Percentiles rank a stretch among this genome's conserved stretches.
Evolutionary conservation across 371 early-diverging fungal genomes (phyloP).

Genomic region (Capniomyces stellatus): DNA sequence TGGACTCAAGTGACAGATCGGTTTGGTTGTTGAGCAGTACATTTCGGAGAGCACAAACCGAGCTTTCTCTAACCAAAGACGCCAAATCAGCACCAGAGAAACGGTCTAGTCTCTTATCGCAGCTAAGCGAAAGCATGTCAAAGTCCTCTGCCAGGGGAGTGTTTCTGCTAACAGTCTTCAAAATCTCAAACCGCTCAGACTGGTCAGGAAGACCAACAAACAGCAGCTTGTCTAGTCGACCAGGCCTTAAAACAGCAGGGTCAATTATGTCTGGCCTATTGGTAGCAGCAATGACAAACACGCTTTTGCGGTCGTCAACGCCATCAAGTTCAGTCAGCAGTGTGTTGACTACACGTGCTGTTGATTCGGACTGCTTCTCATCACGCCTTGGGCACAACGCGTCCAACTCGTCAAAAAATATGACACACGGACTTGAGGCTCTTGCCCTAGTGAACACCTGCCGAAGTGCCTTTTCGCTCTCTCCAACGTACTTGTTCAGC

Average conservation of each 20-base stretch:
- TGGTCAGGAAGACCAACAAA: conserved; percentile 88
- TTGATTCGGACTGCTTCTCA: conserved; percentile 56
- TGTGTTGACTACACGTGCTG: conserved; percentile 96
- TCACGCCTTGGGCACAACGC: conserved; percentile 63
- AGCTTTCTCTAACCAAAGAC: conserved; percentile 76
- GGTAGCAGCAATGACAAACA: conserved; percentile 98
- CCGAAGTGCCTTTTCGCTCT: conserved; percentile 94
- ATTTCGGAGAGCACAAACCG: conserved; percentile 59
- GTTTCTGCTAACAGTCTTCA: conserved; percentile 58
- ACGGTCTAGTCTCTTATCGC: conserved; percentile 27
- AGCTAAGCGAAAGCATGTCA: conserved; percentile 51
- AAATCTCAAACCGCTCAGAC: conserved; percentile 71
- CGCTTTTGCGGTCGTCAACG: conserved; percentile 70
- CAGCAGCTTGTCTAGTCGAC: conserved; percentile 95
- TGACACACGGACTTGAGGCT: conserved; percentile 87
- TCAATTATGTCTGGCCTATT: conserved; percentile 99
- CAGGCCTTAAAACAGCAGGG: conserved; percentile 95
- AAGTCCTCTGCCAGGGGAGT: conserved; percentile 62
- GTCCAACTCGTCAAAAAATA: conserved; percentile 99
- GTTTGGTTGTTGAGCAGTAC: conserved; percentile 19
- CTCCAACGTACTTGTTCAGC: conserved; percentile 99
- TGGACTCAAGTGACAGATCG: conserved; percentile 1
- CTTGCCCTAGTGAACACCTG: conserved; percentile 95
- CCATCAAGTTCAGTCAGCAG: conserved; percentile 97
- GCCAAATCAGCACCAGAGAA: conserved; percentile 91